Base-by-base conservation (phyloP, 306 rosid species). In the Neltuma alba region DNA sequence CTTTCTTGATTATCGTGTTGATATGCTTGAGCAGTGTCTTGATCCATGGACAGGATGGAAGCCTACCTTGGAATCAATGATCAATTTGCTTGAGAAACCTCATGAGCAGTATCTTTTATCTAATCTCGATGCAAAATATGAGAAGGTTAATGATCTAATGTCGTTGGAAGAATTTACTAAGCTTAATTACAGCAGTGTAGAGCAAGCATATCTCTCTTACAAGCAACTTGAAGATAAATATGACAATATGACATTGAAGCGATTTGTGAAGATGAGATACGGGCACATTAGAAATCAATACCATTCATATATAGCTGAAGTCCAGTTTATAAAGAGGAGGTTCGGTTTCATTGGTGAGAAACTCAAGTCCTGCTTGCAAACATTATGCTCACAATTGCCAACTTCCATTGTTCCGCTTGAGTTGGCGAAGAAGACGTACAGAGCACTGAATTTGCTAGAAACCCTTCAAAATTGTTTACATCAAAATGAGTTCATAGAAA, bases 321-420 rank as follows among this genome's bases (percentile, higher is more conserved):
- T 67, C 38, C 68, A 80, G 72, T 90, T 84, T 85, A 37, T 88
- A 0, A 76, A 55, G 81, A 27, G 61, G 9, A 81, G 10, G 6
- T 83, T 86, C 30, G 14, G 33, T 37, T 44, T 3, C 42, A 41
- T 83, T 7, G 55, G 23, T 21, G 67, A 36, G 52, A 52, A 55
- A 28, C 82, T 91, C 8, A 52, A 65, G 25, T 9, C 14, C 13
- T 70, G 38, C 33, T 74, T 75, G 76, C 41, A 48, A 52, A 77
- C 28, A 71, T 62, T 89, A 61, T 87, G 28, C 34, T 88, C 86
- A 0, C 91, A 91, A 72, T 15, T 89, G 16, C 97, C 92, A 50
- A 89, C 92, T 23, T 78, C 83, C 42, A 27, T 72, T 21, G 50
- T 89, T 63, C 74, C 88, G 7, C 48, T 77, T 0, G 45, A 62